Percentiles rank a stretch among this genome's conserved stretches.
phyloP scores from a whole-genome alignment of 106 monocot species.

The Apostasia ramifera region DNA sequence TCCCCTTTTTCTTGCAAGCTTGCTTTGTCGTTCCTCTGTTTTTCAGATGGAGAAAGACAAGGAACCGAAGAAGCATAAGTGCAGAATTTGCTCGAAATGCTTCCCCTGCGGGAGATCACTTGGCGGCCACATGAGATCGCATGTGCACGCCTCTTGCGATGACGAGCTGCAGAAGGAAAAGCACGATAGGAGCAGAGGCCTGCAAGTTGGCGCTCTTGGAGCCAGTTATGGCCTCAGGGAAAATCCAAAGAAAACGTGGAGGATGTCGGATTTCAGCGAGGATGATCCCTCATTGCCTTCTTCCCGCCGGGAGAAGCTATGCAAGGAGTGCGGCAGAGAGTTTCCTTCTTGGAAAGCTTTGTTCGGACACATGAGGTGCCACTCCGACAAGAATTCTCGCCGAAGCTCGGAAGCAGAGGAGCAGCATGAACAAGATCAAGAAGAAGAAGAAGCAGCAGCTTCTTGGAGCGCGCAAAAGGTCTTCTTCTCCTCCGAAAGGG shows the following conservation, averaged over 20 bases:
- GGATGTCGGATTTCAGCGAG: slow-evolving; percentile 2
- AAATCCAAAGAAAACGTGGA: slow-evolving; percentile 37
- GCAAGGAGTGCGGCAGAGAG: slow-evolving; percentile 17
- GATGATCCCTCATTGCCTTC: neutral
- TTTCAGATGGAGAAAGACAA: slow-evolving; percentile 1
- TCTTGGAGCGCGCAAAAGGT: slow-evolving; percentile 5
- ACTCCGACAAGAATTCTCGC: slow-evolving; percentile 9
- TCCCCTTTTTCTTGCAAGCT: neutral
- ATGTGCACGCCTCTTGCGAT: slow-evolving; percentile 5
- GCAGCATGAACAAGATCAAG: neutral
- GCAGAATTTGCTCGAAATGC: slow-evolving; percentile 32
- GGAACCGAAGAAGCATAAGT: slow-evolving; percentile 17
- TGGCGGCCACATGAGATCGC: slow-evolving; percentile 64
- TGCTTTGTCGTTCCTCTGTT: neutral
- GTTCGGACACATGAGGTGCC: slow-evolving; percentile 43
- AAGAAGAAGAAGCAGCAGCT: slow-evolving; percentile 4
- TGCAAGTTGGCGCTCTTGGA: neutral
- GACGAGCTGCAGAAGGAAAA: neutral
- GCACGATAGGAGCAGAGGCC: neutral
- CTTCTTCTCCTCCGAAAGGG: neutral
- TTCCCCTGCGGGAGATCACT: slow-evolving; percentile 47
- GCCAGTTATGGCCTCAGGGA: slow-evolving; percentile 27
- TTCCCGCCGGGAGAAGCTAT: slow-evolving; percentile 1
- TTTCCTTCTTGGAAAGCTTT: slow-evolving; percentile 32
- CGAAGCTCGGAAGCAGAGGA: neutral